Evolutionary conservation across 108 stramenopile species (phyloP).

Genomic region (Fragilaria crotonensis): DNA sequence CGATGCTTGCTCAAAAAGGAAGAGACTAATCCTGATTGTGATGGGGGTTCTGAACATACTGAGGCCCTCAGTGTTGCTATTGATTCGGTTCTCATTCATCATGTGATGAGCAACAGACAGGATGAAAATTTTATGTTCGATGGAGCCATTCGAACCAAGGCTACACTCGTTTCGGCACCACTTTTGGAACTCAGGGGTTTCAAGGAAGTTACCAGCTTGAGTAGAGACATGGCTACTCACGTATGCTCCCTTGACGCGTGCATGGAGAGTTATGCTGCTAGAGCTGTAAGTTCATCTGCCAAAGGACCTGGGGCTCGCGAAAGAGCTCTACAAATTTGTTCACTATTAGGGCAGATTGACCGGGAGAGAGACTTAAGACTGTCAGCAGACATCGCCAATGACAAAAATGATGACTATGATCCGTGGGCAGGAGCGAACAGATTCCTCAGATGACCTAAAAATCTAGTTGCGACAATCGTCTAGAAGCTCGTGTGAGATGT

Average conservation of each 20-base stretch:
- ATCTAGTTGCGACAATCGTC: too few species aligned
- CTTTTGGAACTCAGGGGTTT: constrained; percentile 73
- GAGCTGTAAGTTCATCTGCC: constrained; percentile 26
- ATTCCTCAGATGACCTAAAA: not conserved
- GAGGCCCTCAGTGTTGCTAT: constrained; percentile 73
- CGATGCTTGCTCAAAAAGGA: constrained; percentile 76
- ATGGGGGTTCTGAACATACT: constrained; percentile 72
- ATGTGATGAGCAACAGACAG: constrained; percentile 19
- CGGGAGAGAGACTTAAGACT: constrained; percentile 29
- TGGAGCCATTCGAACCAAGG: constrained; percentile 68
- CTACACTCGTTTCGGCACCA: constrained; percentile 51
- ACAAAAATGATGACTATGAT: constrained; percentile 43
- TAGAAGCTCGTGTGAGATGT: too few species aligned
- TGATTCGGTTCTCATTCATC: constrained; percentile 54
- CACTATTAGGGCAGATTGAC: constrained; percentile 51
- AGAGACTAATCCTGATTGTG: constrained; percentile 54
- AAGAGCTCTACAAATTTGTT: constrained; percentile 64
- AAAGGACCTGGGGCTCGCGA: constrained; percentile 56
- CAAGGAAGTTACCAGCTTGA: constrained; percentile 41
- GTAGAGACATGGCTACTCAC: constrained; percentile 74
- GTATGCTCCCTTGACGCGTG: constrained; percentile 55
- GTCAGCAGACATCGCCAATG: constrained; percentile 12
- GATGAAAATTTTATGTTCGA: constrained; percentile 27
- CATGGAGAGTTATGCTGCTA: constrained; percentile 48
- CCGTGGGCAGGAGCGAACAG: constrained; percentile 61